These are phyloP conservation scores for Puccinellia tenuiflora DNA, from an alignment of 176 grass and related monocot genomes.

Conservation along the genomic window DNA sequence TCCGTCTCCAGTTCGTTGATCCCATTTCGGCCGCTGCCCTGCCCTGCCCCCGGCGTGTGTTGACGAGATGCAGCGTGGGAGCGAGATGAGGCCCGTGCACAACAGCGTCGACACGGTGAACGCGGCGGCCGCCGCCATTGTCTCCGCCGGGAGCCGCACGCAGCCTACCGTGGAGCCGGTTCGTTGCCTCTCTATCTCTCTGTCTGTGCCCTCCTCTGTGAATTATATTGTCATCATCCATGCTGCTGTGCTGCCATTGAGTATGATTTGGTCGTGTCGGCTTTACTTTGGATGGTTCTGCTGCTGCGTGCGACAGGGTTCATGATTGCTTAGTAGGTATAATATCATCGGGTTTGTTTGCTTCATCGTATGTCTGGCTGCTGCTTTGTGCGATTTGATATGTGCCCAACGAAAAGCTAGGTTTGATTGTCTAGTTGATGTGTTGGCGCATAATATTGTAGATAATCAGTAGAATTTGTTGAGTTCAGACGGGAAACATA, in stretches of 20 bases:
- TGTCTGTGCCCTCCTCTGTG: not conserved
- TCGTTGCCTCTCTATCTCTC: not conserved
- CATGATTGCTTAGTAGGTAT: not conserved
- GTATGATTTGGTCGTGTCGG: too few relatives aligned
- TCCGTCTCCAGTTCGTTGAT: not conserved
- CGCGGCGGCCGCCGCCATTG: slow-evolving; percentile 74
- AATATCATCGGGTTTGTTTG: not conserved
- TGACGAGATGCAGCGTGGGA: slow-evolving; percentile 29
- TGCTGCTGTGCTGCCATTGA: not conserved
- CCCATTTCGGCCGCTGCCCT: not conserved
- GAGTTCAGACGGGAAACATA: not conserved
- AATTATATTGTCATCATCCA: not conserved
- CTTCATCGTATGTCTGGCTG: not conserved
- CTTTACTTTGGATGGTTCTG: too few relatives aligned
- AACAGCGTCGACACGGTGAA: slow-evolving; percentile 86
- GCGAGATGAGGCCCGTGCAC: slow-evolving; percentile 57
- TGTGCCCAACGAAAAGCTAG: not conserved
- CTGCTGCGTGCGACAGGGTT: not conserved
- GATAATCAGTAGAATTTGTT: not conserved
- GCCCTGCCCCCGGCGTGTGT: not conserved
- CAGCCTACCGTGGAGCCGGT: slow-evolving; percentile 63
- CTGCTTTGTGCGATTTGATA: not conserved
- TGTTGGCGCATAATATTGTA: not conserved
- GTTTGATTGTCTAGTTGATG: not conserved
- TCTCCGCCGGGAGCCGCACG: slow-evolving; percentile 53